Evolutionary conservation across 805 yeast species (phyloP), one percentile per base, ranked within the genome.

Genomic region (Maudiozyma pseudohumilis): DNA sequence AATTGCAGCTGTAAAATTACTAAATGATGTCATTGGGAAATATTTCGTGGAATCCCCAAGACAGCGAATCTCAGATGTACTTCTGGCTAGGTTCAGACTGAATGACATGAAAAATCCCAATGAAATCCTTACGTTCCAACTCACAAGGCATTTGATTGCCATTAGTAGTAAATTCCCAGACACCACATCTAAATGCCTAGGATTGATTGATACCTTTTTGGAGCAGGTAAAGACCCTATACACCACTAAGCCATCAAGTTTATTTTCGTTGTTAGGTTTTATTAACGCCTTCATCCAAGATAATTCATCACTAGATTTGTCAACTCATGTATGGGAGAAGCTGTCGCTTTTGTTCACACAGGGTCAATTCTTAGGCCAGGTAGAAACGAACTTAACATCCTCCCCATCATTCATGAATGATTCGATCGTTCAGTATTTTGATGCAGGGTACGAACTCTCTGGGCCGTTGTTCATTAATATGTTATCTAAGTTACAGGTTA

Each of bases 21-120:
- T 76, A 15, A 48, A 62, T 23, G 53, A 63, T 8, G 68, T 70
- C 32, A 55, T 77, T 35, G 43, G 65, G 3, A 53, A 64, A 1
- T 75, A 75, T 46, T 67, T 76, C 29, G 49, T 68, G 34, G 77
- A 69, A 29, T 61, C 75, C 15, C 72, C 77, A 3, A 54, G 55
- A 29, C 81, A 74, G 48, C 55, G 61, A 33, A 72, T 75, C 45
- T 62, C 70, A 13, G 64, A 60, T 13, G 47, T 47, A 12, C 34
- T 59, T 49, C 31, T 58, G 47, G 40, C 60, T 53, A 34, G 50
- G 58, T 43, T 60, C 54, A 34, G 62, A 54, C 34, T 48, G 57
- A 41, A 59, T 42, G 40, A 58, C 45, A 39, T 63, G 34, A 50
- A 47, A 34, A 50, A 68, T 22, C 69, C 70, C 5, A 61, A 65